phyloP scores from a whole-genome alignment of 805 yeast species.

The Wickerhamiella sorbophila region DNA sequence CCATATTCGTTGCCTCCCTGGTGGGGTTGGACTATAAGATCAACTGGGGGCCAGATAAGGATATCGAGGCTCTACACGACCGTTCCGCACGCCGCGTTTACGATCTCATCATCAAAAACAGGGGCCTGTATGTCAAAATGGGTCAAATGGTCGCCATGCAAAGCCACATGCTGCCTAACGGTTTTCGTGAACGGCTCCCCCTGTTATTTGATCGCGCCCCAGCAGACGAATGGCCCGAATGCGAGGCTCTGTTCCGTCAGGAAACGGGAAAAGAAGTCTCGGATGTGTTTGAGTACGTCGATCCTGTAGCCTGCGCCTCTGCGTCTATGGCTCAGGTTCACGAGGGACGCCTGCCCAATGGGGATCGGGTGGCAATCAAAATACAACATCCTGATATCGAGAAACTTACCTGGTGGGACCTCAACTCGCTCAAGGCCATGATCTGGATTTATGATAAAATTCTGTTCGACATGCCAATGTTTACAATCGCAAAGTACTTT shows the following conservation, averaged over 20 bases:
- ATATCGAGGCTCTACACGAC: constrained; percentile 44
- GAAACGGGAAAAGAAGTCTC: constrained; percentile 32
- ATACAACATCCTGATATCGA: constrained; percentile 63
- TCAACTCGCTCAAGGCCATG: constrained; percentile 40
- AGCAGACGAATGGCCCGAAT: constrained; percentile 33
- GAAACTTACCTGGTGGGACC: constrained; percentile 47
- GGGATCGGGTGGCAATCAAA: constrained; percentile 76
- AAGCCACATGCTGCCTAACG: constrained; percentile 49
- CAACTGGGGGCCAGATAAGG: constrained; percentile 32
- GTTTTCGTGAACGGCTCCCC: constrained; percentile 43
- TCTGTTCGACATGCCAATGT: constrained; percentile 51
- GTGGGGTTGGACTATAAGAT: constrained; percentile 49
- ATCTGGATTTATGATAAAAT: constrained; percentile 37
- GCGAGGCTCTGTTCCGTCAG: constrained; percentile 20
- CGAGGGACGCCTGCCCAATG: constrained; percentile 46
- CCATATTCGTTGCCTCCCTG: constrained; percentile 28
- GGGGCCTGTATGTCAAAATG: constrained; percentile 55
- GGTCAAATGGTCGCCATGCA: constrained; percentile 76
- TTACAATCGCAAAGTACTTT: constrained; percentile 41
- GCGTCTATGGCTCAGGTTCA: constrained; percentile 94
- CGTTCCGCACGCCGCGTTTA: constrained; percentile 39
- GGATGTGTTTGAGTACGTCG: constrained; percentile 34
- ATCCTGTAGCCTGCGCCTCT: constrained; percentile 51
- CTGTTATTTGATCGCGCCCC: constrained; percentile 59
- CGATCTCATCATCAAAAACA: constrained; percentile 33